A percentile compares a stretch with the other conserved stretches of the same genome.
These are phyloP conservation scores for Monotropa hypopitys DNA, from an alignment of 179 eudicot species.

Conservation along the genomic window DNA sequence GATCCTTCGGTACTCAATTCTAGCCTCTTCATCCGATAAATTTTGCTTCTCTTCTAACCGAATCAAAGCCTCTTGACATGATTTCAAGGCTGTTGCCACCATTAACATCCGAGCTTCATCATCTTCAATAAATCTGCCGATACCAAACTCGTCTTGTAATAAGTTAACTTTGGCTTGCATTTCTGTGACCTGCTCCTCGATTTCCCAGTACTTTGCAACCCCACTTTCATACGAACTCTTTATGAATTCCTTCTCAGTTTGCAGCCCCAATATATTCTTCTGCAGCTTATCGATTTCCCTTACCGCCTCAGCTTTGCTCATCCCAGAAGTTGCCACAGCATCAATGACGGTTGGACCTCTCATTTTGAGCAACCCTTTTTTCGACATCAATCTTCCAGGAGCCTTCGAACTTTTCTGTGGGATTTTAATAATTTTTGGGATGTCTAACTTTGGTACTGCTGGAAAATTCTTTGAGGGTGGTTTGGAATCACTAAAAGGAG, in stretches of 20 bases:
- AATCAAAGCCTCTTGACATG: constrained; percentile 56
- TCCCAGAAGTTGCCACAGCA: constrained; percentile 26
- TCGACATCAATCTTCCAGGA: constrained; percentile 35
- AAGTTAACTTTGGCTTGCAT: constrained; percentile 43
- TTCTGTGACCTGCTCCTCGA: constrained; percentile 49
- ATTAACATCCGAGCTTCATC: constrained; percentile 62
- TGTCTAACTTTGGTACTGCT: constrained; percentile 22
- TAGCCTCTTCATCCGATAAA: constrained; percentile 29
- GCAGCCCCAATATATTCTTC: constrained; percentile 20
- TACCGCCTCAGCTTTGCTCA: constrained; percentile 37
- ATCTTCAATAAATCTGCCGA: constrained; percentile 66
- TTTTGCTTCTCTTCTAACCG: constrained; percentile 48
- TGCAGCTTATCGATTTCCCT: constrained; percentile 20
- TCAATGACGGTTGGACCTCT: constrained; percentile 9
- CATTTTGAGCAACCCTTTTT: constrained; percentile 36
- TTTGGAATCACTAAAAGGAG: constrained; percentile 21
- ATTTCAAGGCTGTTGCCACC: constrained; percentile 54
- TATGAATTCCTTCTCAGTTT: constrained; percentile 23
- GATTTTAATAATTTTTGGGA: constrained; percentile 34
- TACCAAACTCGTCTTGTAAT: constrained; percentile 67
- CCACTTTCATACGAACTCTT: constrained; percentile 40
- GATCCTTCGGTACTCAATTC: constrained; percentile 39
- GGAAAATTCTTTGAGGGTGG: constrained; percentile 17
- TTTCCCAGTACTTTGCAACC: constrained; percentile 45
- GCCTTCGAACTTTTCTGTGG: constrained; percentile 19